phyloP scores from a whole-genome alignment of 2,329 filamentous ascomycete species.

The Diaporthe australafricana region DNA sequence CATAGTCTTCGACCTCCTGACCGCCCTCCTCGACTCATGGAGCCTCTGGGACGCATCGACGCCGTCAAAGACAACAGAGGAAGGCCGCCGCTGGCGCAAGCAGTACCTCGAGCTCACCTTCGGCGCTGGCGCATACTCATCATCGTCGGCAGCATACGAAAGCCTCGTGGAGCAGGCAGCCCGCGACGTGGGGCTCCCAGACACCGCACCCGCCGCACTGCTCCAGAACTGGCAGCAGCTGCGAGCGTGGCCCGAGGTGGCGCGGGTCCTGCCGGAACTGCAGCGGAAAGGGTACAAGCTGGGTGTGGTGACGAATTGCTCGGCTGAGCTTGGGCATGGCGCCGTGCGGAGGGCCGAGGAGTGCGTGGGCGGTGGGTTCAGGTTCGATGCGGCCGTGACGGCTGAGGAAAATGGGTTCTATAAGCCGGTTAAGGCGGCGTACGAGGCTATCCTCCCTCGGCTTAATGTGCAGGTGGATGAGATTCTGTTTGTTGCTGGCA shows the following conservation, averaged over 20 bases:
- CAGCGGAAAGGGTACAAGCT: slow-evolving; percentile 46
- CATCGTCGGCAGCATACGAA: slow-evolving; percentile 44
- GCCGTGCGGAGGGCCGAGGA: slow-evolving; percentile 39
- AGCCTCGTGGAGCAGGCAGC: slow-evolving; percentile 46
- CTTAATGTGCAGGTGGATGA: slow-evolving; percentile 44
- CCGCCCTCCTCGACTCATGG: slow-evolving; percentile 54
- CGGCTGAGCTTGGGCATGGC: slow-evolving; percentile 44
- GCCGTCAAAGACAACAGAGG: slow-evolving; percentile 40
- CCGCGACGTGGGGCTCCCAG: slow-evolving; percentile 44
- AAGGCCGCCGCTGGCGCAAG: slow-evolving; percentile 49
- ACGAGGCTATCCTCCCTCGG: slow-evolving; percentile 45
- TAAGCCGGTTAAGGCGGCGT: slow-evolving; percentile 50
- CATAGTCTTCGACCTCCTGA: slow-evolving; percentile 55
- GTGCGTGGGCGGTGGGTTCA: slow-evolving; percentile 26
- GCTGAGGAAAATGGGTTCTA: slow-evolving; percentile 55
- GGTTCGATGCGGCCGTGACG: slow-evolving; percentile 49
- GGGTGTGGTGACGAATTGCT: slow-evolving; percentile 54
- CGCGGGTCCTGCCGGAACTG: slow-evolving; percentile 37
- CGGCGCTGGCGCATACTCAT: slow-evolving; percentile 45
- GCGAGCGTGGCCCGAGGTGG: slow-evolving; percentile 36
- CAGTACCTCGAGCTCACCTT: slow-evolving; percentile 54
- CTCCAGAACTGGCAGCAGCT: slow-evolving; percentile 45
- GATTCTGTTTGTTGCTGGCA: slow-evolving; percentile 52
- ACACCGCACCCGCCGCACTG: slow-evolving; percentile 44
- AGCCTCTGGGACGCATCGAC: slow-evolving; percentile 50